Base-by-base conservation (phyloP, 1,284 basidiomycete species). In the Pholiota adiposa region DNA sequence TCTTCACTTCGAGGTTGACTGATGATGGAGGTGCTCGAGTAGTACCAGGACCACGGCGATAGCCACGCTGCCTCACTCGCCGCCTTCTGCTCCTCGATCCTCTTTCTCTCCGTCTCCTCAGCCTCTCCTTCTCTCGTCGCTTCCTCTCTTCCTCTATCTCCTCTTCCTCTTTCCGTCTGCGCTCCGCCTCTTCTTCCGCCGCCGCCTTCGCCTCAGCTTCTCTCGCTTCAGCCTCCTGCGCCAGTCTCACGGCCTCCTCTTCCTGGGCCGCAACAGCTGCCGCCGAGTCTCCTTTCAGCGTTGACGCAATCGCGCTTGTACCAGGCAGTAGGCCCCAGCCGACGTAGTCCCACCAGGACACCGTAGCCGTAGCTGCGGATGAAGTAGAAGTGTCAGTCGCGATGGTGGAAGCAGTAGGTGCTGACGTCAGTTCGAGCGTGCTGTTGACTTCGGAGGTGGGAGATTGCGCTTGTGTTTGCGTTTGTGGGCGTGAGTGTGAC, bases 341-440 rank as follows among this genome's bases (percentile, higher is more conserved):
- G 16, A 88, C 65, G 66, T 87, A 87, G 51, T 75, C 72, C 86
- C 84, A 87, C 86, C 86, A 89, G 2, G 73, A 73, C n/a, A n/a
- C n/a, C 21, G 12, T 43, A 4, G 54, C 31, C 2, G 19, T 19
- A 0, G 19, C 31, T 0, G 21, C n/a, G 9, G n/a, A 16, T 4
- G 23, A 18, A n/a, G 40, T 25, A 9, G 29, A 11, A n/a, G 58
- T 11, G 23, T 23, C 3, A 34, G 34, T 16, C 14, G 25, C 14
- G 40, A 19, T 44, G 16, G 27, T 23, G 5, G 31, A 5, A 5
- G 31, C 31, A 5, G 31, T 33, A 33, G 31, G 31, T 33, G 31
- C 31, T 33, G 31, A 33, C 12, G 31, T 33, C 31, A 12, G n/a
- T n/a, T n/a, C n/a, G n/a, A n/a, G n/a, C n/a, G n/a, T n/a, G n/a